Percentiles rank a stretch among this genome's conserved stretches.
phyloP scores from a whole-genome alignment of 306 rosid genomes.

The Prunus fruticosa region DNA sequence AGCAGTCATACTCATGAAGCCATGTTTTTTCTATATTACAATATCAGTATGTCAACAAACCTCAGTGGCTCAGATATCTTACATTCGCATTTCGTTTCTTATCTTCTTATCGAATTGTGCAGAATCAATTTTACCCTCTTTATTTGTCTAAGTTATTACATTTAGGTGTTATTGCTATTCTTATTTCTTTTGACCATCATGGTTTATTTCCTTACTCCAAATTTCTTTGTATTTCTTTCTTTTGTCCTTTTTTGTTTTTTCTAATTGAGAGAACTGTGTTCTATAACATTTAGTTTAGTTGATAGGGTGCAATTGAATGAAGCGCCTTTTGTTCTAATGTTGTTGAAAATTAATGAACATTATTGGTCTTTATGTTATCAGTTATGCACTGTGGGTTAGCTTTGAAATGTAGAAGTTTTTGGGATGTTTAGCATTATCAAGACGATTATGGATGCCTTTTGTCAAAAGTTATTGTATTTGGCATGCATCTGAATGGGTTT shows the following conservation, averaged over 20 bases:
- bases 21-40: neutral
- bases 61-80: neutral
- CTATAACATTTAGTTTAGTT: neutral
- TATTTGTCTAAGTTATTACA: neutral
- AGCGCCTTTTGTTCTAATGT: neutral
- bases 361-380: neutral
- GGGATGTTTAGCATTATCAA: neutral
- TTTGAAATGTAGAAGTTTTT: neutral
- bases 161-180: neutral
- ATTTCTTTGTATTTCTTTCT: neutral
- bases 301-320: neutral
- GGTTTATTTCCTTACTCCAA: neutral
- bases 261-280: neutral
- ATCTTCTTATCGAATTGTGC: neutral
- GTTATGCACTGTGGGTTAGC: neutral
- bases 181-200: neutral
- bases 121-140: neutral
- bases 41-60: neutral
- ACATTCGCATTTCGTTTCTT: neutral
- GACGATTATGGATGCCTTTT: neutral
- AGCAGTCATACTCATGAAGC: neutral
- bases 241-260: neutral
- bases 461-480: neutral
- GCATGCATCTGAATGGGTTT: neutral
- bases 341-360: neutral